Evolutionary conservation across 805 yeast genomes (phyloP).

Genomic region (Teunomyces funiuensis): DNA sequence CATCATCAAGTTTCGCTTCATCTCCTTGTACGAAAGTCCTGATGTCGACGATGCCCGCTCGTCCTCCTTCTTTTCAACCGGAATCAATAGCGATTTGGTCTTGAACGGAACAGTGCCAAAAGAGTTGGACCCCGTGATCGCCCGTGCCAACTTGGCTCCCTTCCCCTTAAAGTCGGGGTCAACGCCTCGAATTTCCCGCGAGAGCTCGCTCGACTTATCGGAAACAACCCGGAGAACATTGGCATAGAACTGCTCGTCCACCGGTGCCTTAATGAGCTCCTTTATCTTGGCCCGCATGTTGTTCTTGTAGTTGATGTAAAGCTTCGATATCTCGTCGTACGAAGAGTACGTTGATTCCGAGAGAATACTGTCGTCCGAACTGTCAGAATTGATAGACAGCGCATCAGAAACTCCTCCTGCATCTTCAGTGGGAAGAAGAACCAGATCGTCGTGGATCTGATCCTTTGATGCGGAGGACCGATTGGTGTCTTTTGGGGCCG

Average conservation of each 20-base stretch:
- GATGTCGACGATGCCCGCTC: not conserved
- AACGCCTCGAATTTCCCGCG: constrained; percentile 34
- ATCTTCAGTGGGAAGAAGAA: no score
- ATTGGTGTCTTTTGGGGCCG: no score
- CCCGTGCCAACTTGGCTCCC: constrained; percentile 43
- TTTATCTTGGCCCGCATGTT: constrained; percentile 14
- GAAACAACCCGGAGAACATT: constrained; percentile 29
- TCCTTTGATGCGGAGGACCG: no score
- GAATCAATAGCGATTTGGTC: constrained; percentile 41
- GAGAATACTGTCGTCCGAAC: constrained; percentile 25
- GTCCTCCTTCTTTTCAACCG: constrained; percentile 19
- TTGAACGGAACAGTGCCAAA: constrained; percentile 41
- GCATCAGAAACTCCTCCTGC: constrained; percentile 10
- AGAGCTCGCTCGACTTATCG: constrained; percentile 34
- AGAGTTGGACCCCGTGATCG: constrained; percentile 41
- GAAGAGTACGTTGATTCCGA: constrained; percentile 42
- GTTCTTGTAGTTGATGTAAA: constrained; percentile 29
- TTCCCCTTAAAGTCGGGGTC: constrained; percentile 41
- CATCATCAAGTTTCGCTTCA: constrained; percentile 26
- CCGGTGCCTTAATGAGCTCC: constrained; percentile 16
- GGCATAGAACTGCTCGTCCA: constrained; percentile 29
- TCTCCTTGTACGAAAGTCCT: constrained; percentile 31
- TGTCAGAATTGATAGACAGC: constrained; percentile 18
- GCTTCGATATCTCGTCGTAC: constrained; percentile 38
- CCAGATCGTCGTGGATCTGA: no score